These are phyloP conservation scores for Paratinospora sagittata DNA, from an alignment of 164 flowering plant genomes.

Conservation along the genomic window DNA sequence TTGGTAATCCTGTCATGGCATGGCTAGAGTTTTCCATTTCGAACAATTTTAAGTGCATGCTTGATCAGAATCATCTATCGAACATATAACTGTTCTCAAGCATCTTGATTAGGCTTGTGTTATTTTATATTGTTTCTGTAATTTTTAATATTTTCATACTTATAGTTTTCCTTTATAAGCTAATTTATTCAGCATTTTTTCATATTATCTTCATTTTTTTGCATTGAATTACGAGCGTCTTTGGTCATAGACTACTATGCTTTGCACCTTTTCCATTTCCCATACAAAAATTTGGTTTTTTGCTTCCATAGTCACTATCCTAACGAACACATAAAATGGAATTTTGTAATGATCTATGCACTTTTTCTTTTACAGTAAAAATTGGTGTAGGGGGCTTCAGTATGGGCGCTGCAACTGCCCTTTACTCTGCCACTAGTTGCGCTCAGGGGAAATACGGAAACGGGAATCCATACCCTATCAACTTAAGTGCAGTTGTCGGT, in stretches of 20 bases:
- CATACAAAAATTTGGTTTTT: too few species aligned
- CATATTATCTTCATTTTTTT: neutral
- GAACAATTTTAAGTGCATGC: too few species aligned
- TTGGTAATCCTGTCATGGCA: too few species aligned
- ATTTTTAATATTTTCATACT: neutral
- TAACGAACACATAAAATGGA: too few species aligned
- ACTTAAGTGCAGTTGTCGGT: conserved; percentile 72
- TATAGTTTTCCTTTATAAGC: neutral
- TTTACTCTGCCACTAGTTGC: conserved; percentile 85
- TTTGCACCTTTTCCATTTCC: too few species aligned
- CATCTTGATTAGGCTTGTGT: neutral
- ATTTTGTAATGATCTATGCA: neutral
- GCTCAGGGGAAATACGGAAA: conserved; percentile 70
- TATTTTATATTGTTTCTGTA: neutral
- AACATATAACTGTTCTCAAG: neutral
- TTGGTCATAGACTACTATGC: neutral
- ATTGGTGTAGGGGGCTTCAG: conserved; percentile 97
- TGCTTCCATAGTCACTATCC: too few species aligned
- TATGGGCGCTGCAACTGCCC: conserved; percentile 92
- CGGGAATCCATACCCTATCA: conserved; percentile 60
- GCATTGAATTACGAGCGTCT: neutral
- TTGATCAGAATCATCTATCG: too few species aligned
- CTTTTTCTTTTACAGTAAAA: conserved; percentile 50
- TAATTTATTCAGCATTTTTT: neutral
- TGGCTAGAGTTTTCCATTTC: too few species aligned